Evolutionary conservation across 2,329 filamentous ascomycete genomes (phyloP), one percentile per base, ranked within the genome.

Genomic region (Neofusicoccum sp.): DNA sequence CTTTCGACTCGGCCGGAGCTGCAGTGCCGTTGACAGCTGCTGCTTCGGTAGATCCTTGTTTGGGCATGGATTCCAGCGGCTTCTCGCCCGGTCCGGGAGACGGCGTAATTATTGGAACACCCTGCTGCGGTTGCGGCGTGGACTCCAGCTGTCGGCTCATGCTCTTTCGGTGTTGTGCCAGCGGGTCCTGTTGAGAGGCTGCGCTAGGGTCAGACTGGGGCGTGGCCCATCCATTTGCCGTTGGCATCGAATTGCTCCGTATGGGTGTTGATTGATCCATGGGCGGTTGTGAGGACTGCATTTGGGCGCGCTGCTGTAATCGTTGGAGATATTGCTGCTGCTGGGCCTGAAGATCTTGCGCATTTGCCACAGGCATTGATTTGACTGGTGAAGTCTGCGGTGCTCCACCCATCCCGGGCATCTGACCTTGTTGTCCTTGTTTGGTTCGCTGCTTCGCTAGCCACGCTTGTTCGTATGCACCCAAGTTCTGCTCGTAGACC

Each of bases 401-500:
- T 3, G 60, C 58, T 38, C 63, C 65, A 2, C 31, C 57, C 61
- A 65, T 62, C 4, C 72, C 73, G 43, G 77, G 75, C 73, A 79
- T 75, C 58, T 75, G 73, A n/a, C 41, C 57, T 49, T 62, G 56
- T 40, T 75, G 72, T 48, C 70, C 66, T 41, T 71, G 66, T 66
- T 74, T 74, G 58, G 74, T 67, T 53, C 75, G 71, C 63, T 85
- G 84, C 66, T 84, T 83, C 34, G 80, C 78, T 36, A 82, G 70
- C 78, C 84, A 89, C 1, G 83, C 84, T 62, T 87, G 84, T 71
- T 97, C 93, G 65, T 96, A 97, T 33, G 87, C 84, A 28, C 84
- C 77, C 5, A 97, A 77, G 65, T 93, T 92, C 36, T 84, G 82
- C 67, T 92, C 88, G 73, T 95, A 96, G 6, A 90, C 82, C 30